These are phyloP conservation scores for Jatropha curcas DNA, from an alignment of 345 rosid species.

Conservation along the genomic window DNA sequence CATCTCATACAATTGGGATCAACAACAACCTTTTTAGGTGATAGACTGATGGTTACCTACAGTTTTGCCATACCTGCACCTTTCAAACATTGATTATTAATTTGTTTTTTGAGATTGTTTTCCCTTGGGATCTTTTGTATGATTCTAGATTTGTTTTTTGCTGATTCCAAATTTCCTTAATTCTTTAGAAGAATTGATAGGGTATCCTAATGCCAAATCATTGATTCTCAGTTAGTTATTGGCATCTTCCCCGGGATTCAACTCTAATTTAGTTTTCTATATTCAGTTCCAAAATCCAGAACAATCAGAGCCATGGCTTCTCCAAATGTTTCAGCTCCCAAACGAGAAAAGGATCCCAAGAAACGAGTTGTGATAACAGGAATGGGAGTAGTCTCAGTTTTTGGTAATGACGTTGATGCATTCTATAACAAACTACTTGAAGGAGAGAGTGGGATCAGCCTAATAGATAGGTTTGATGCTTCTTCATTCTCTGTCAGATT, in stretches of 20 bases:
- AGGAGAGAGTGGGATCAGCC: constrained; percentile 67
- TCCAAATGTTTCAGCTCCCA: constrained; percentile 47
- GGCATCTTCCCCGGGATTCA: not conserved
- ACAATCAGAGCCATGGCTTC: constrained; percentile 49
- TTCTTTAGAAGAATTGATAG: not conserved
- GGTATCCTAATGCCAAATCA: not conserved
- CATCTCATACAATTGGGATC: not conserved
- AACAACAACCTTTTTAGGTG: not conserved
- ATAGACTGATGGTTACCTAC: too few relatives aligned
- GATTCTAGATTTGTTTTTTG: not conserved
- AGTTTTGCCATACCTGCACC: too few relatives aligned
- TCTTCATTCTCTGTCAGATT: constrained; percentile 51
- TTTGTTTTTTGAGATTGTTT: too few relatives aligned
- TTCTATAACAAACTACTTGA: constrained; percentile 56
- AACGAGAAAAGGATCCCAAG: constrained; percentile 54
- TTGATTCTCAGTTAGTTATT: not conserved
- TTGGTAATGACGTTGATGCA: constrained; percentile 46
- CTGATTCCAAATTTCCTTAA: not conserved
- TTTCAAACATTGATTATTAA: not conserved
- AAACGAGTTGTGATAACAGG: constrained; percentile 63
- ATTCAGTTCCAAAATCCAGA: constrained; percentile 42
- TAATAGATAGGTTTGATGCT: constrained; percentile 64
- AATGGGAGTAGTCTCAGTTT: constrained; percentile 64
- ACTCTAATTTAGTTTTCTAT: constrained; percentile 4
- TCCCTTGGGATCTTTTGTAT: not conserved